Base-by-base conservation (phyloP, 148 eudicot genomes). In the Fallopia convolvulus region DNA sequence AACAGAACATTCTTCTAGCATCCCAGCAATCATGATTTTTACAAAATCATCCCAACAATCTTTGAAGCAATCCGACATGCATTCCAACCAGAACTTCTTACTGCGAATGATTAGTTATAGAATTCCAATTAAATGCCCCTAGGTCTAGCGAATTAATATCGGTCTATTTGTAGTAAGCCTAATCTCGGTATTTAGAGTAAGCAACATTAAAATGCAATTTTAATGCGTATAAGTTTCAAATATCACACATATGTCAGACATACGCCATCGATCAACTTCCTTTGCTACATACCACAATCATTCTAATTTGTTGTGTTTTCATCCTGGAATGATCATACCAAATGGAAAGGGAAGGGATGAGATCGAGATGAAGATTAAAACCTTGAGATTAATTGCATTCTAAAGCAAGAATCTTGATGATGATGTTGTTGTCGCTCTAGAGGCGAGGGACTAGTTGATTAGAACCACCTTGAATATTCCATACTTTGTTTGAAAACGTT, bases 391-490 rank as follows among this genome's bases (percentile, higher is more conserved):
- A 30, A 8, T 21, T 61, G 70, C 70, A 61, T 61, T 68, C 72
- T 36, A 68, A 68, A 33, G 36, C 3, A 46, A 68, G 72, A 68
- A 68, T 68, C 72, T 46, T 68, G 46, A 68, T 68, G 72, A 68
- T 68, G 72, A 46, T 58, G 65, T 32, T 68, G 72, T 36, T 36
- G 72, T n/a, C 21, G 21, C 21, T 39, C 5, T 46, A 15, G 46
- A 36, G 36, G 20, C 36, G 72, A 17, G 72, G 46, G 72, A 68
- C 46, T 17, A 68, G 30, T 83, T 79, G 72, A 17, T 68, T 68
- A 33, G 72, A 80, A 61, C 76, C 80, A 12, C 82, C 72, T 15
- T 68, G 72, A 68, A 39, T n/a, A 39, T 39, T 68, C 72, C 72
- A 36, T 36, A 46, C 42, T 68, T 20, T 46, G 20, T 68, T 68